These are phyloP conservation scores for Anisogramma anomala DNA, from an alignment of 2,329 filamentous ascomycete genomes.

Conservation along the genomic window DNA sequence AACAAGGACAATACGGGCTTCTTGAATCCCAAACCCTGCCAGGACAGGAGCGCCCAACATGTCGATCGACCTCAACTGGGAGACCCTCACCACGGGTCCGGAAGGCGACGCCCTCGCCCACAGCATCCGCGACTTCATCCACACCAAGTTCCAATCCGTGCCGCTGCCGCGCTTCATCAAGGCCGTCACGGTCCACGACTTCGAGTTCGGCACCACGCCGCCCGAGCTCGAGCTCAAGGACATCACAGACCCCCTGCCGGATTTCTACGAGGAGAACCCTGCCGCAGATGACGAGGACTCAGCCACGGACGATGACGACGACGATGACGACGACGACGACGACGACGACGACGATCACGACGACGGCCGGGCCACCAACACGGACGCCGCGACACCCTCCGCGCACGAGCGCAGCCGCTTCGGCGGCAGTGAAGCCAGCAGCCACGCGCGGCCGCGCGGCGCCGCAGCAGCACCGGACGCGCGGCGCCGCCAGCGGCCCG, in stretches of 20 bases:
- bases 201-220: slow-evolving; percentile 75
- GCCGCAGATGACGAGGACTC: slow-evolving; percentile 47
- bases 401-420: slow-evolving; percentile 21
- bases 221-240: slow-evolving; percentile 90
- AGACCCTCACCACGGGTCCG: slow-evolving; percentile 75
- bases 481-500: slow-evolving; percentile 15
- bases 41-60: slow-evolving; percentile 39
- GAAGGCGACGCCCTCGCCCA: slow-evolving; percentile 79
- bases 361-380: slow-evolving; percentile 21
- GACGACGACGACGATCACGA: slow-evolving; percentile 24
- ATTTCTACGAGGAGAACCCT: slow-evolving; percentile 83
- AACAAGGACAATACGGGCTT: no score
- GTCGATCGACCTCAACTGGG: slow-evolving; percentile 98
- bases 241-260: slow-evolving; percentile 85
- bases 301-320: slow-evolving; percentile 21
- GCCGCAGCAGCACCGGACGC: no score
- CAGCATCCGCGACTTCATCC: slow-evolving; percentile 82
- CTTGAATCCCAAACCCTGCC: no score
- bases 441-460: slow-evolving; percentile 23
- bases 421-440: slow-evolving; percentile 21
- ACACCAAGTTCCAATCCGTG: slow-evolving; percentile 89
- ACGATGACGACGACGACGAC: slow-evolving; percentile 20
- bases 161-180: slow-evolving; percentile 91
- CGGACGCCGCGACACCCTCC: slow-evolving; percentile 26
- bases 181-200: slow-evolving; percentile 86